These are phyloP conservation scores for Talaromyces sp. DNA, from an alignment of 2,329 filamentous ascomycete species.

Conservation along the genomic window DNA sequence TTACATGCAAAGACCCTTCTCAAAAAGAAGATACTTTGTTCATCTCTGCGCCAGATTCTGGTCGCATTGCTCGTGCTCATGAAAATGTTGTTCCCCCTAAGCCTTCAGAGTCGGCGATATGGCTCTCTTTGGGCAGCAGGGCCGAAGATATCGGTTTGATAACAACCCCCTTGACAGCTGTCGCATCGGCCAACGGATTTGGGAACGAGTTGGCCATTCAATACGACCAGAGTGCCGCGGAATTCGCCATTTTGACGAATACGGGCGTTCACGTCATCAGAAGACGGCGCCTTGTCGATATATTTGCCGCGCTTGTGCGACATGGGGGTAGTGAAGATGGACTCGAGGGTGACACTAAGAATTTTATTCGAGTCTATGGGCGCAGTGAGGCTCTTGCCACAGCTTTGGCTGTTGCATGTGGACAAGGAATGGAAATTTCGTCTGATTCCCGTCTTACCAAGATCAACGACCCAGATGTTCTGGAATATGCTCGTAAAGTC, in stretches of 20 bases:
- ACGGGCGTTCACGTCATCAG: conserved; percentile 84
- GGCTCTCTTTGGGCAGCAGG: conserved; percentile 69
- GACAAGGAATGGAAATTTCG: conserved; percentile 80
- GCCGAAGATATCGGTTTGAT: conserved; percentile 77
- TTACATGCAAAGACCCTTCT: conserved; percentile 62
- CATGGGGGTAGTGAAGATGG: conserved; percentile 68
- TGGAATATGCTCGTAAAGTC: conserved; percentile 78
- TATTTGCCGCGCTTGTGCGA: conserved; percentile 80
- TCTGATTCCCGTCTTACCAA: conserved; percentile 65
- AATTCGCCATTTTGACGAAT: conserved; percentile 89
- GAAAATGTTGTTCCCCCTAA: conserved; percentile 53
- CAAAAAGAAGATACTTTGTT: conserved; percentile 69
- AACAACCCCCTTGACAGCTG: conserved; percentile 68
- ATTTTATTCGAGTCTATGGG: conserved; percentile 82
- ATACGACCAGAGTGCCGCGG: conserved; percentile 76
- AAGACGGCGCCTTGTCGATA: conserved; percentile 80
- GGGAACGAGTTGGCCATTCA: conserved; percentile 97
- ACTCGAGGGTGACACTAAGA: conserved; percentile 74
- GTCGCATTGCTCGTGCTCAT: conserved; percentile 64
- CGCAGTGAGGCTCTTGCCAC: conserved; percentile 85
- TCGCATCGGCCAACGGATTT: conserved; percentile 69
- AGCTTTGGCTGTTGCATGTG: conserved; percentile 89
- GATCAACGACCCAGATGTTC: conserved; percentile 76
- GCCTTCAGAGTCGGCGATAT: conserved; percentile 77
- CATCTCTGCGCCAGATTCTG: conserved; percentile 81